These are phyloP conservation scores for Saccharomycopsis oosterbeekiorum DNA, from an alignment of 805 yeast species.

Conservation along the genomic window DNA sequence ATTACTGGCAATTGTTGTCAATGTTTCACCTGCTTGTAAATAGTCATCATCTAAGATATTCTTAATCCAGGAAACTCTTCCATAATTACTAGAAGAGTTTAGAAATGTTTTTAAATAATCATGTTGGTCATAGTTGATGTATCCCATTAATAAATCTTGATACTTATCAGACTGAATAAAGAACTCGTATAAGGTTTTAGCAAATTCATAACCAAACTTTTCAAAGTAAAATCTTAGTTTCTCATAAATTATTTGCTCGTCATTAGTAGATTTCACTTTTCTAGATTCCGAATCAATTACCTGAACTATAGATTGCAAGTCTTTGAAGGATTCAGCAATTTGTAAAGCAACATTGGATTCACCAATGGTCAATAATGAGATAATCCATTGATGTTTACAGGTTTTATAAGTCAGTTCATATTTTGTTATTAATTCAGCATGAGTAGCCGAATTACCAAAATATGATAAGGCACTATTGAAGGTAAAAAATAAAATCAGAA, in stretches of 20 bases:
- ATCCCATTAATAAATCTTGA: constrained; percentile 44
- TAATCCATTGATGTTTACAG: constrained; percentile 46
- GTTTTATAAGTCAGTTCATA: constrained; percentile 22
- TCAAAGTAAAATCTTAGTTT: constrained; percentile 40
- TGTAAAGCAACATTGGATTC: constrained; percentile 44
- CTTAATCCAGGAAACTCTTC: constrained; percentile 64
- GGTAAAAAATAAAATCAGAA: constrained; percentile 34
- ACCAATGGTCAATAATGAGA: constrained; percentile 40
- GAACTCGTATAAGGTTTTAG: constrained; percentile 48
- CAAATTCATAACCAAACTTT: constrained; percentile 60
- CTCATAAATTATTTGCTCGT: constrained; percentile 7
- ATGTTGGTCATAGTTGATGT: constrained; percentile 37
- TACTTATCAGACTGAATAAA: constrained; percentile 45
- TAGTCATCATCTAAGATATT: constrained; percentile 45
- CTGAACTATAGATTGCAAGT: constrained; percentile 54
- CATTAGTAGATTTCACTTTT: constrained; percentile 16
- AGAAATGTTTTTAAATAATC: constrained; percentile 45
- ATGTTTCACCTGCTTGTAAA: constrained; percentile 37
- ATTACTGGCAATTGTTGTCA: constrained; percentile 34
- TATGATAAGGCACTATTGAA: constrained; percentile 29
- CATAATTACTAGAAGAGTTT: constrained; percentile 29
- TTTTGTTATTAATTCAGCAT: constrained; percentile 20
- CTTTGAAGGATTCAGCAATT: constrained; percentile 57
- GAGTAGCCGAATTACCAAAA: constrained; percentile 21
- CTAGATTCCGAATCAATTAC: constrained; percentile 38